Percentiles rank a stretch among this genome's conserved stretches.
phyloP scores from a whole-genome alignment of 371 early-diverging fungal species.

The Coemansia sp. region DNA sequence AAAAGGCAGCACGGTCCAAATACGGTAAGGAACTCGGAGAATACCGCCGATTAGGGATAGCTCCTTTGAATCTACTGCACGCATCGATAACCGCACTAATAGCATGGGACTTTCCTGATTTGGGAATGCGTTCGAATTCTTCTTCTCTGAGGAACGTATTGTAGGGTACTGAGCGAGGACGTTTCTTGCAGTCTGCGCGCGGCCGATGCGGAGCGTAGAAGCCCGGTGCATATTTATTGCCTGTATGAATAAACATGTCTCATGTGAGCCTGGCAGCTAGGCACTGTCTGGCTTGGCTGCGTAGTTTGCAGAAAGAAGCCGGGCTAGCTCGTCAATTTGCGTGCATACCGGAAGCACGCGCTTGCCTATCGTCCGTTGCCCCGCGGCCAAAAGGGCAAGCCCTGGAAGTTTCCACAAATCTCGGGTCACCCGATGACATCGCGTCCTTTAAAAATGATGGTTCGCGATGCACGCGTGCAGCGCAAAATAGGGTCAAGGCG shows the following conservation, averaged over 20 bases:
- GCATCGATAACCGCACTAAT: too few species aligned
- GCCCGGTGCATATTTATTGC: background rate
- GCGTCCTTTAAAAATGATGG: background rate
- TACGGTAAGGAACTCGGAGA: slow-evolving; percentile 57
- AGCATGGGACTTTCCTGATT: background rate
- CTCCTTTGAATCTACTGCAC: background rate
- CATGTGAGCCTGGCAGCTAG: background rate
- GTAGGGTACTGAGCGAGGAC: slow-evolving; percentile 14
- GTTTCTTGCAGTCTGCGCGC: background rate
- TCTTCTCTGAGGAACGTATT: background rate
- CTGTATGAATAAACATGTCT: background rate
- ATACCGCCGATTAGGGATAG: background rate
- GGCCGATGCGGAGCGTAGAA: background rate
- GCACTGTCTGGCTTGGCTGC: background rate
- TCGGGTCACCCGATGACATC: slow-evolving; percentile 1
- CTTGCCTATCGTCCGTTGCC: too few species aligned
- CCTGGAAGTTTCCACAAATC: slow-evolving; percentile 4
- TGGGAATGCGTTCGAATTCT: background rate
- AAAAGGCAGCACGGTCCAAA: slow-evolving; percentile 66
- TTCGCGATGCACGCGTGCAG: slow-evolving; percentile 7
- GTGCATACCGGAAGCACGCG: slow-evolving; percentile 3
- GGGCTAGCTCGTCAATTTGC: slow-evolving; percentile 2
- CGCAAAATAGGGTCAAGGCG: slow-evolving; percentile 1
- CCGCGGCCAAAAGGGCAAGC: background rate
- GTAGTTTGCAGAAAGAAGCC: background rate